Evolutionary conservation across 768 basidiomycete species (phyloP).

Genomic region (Russula lepida): DNA sequence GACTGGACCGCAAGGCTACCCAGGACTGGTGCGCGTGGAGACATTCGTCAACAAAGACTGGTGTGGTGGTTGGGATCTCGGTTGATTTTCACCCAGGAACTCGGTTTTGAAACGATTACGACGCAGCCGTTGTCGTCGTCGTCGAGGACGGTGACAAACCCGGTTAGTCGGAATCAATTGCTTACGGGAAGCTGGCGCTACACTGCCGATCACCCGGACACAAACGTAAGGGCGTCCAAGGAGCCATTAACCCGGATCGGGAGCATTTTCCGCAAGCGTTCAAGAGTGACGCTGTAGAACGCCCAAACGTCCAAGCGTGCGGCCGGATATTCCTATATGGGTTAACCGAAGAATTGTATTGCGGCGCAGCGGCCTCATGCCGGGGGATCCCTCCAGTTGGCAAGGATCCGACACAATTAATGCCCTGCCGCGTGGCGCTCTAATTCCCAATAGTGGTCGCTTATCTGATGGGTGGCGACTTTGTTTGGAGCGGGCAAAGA

Average conservation of each 20-base stretch:
- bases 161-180: constrained; percentile 12
- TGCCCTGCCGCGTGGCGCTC: constrained; percentile 12
- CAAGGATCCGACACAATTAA: constrained; percentile 7
- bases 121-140: background rate
- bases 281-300: background rate
- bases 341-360: background rate
- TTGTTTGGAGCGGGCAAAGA: constrained; percentile 10
- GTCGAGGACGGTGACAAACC: background rate
- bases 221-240: constrained; percentile 4
- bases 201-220: constrained; percentile 14
- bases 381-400: constrained; percentile 11
- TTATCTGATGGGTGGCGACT: constrained; percentile 19
- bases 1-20: constrained; percentile 66
- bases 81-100: background rate
- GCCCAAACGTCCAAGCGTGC: constrained; percentile 6
- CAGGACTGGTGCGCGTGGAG: constrained; percentile 39
- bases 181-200: constrained; percentile 18
- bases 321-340: constrained; percentile 5
- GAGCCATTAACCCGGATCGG: constrained; percentile 16
- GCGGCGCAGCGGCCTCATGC: constrained; percentile 18
- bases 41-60: constrained; percentile 19
- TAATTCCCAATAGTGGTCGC: background rate
- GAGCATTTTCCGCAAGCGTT: background rate
- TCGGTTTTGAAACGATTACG: background rate
- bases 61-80: background rate